Conservation (phyloP, 768 basidiomycete species). For the Boletus edulis region DNA sequence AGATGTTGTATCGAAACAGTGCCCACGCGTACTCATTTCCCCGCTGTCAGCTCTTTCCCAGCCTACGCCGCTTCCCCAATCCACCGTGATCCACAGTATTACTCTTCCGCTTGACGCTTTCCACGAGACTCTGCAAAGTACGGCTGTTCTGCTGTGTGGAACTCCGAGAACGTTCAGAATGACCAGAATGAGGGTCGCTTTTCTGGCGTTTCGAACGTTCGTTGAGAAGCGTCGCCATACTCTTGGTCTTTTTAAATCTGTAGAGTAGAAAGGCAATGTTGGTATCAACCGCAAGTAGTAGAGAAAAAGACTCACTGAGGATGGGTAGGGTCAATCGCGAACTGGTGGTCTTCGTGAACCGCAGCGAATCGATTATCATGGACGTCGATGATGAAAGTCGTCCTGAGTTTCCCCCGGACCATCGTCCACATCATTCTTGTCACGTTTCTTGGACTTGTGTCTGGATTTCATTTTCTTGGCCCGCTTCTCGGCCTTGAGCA, state of each 20-base stretch:
- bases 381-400: constrained; percentile 79
- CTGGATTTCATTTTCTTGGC: constrained; percentile 42
- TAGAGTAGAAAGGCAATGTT: not conserved
- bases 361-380: constrained; percentile 86
- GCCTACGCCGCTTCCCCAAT: constrained; percentile 40
- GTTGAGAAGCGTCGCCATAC: constrained; percentile 82
- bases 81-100: constrained; percentile 24
- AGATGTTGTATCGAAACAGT: not conserved
- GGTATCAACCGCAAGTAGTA: not conserved
- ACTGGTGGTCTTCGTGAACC: constrained; percentile 85
- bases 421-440: constrained; percentile 36
- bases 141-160: constrained; percentile 16
- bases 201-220: constrained; percentile 73
- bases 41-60: constrained; percentile 15
- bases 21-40: not conserved
- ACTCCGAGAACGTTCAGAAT: not conserved
- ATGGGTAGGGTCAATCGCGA: constrained; percentile 94
- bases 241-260: constrained; percentile 92
- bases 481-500: constrained; percentile 82
- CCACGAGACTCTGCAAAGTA: constrained; percentile 67
- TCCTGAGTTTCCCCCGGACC: constrained; percentile 70
- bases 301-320: constrained; percentile 66
- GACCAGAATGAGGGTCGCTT: constrained; percentile 21
- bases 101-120: constrained; percentile 85
- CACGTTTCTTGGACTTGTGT: constrained; percentile 21